Percentiles rank a stretch among this genome's conserved stretches.
These are phyloP conservation scores for Volvox reticuliferus DNA, from an alignment of 139 green algal genomes.

Conservation along the genomic window DNA sequence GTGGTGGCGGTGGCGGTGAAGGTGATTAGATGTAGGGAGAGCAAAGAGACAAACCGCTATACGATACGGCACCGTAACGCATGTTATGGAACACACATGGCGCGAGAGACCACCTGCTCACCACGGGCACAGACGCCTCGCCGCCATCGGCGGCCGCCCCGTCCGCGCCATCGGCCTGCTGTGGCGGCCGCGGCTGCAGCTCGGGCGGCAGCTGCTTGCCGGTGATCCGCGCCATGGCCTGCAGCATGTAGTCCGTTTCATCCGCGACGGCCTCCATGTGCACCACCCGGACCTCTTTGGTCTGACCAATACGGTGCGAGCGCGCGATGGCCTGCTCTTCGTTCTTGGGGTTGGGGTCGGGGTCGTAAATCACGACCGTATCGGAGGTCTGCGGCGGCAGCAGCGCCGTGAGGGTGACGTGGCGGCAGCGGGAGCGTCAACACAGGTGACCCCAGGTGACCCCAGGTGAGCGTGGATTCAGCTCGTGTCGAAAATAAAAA, in stretches of 20 bases:
- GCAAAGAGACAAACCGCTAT: too few relatives aligned
- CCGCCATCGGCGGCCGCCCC: background rate
- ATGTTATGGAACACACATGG: too few relatives aligned
- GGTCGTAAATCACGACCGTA: constrained; percentile 99
- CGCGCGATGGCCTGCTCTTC: constrained; percentile 98
- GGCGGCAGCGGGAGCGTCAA: too few relatives aligned
- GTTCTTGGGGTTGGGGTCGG: constrained; percentile 99
- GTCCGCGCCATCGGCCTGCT: background rate
- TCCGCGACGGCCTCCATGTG: constrained; percentile 94
- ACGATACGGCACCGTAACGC: too few relatives aligned
- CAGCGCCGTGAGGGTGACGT: background rate
- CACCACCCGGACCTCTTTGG: constrained; percentile 90
- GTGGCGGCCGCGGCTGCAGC: background rate
- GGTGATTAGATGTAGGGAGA: too few relatives aligned
- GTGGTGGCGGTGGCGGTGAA: too few relatives aligned
- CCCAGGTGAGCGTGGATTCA: too few relatives aligned
- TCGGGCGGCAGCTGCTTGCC: constrained; percentile 26
- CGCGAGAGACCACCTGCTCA: background rate
- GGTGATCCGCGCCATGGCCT: constrained; percentile 25
- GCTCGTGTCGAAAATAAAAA: too few relatives aligned
- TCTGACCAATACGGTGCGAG: constrained; percentile 97
- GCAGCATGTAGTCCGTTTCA: constrained; percentile 53
- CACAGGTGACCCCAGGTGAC: too few relatives aligned
- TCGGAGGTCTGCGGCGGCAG: constrained; percentile 82
- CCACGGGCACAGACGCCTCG: background rate